Evolutionary conservation across 2,329 filamentous ascomycete genomes (phyloP).

Genomic region (Alternaria triticina): DNA sequence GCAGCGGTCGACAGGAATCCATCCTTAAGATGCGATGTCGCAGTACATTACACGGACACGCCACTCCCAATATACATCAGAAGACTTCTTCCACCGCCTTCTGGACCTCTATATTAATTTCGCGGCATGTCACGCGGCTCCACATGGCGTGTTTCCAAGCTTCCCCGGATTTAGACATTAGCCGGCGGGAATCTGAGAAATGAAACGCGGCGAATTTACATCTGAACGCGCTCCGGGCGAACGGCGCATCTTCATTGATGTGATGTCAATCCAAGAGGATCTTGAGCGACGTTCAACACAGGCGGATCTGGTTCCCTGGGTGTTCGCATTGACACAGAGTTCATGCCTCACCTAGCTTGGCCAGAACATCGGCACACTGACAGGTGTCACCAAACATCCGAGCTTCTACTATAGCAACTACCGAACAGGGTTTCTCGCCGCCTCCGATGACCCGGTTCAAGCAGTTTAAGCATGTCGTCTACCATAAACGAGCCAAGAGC

Average conservation of each 20-base stretch:
- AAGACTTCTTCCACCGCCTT: background rate
- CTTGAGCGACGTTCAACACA: background rate
- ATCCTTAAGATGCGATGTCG: background rate
- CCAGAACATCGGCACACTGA: background rate
- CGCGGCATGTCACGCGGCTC: slow-evolving; percentile 1
- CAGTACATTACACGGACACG: background rate
- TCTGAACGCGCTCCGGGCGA: slow-evolving; percentile 19
- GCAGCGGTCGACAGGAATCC: background rate
- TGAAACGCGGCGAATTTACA: background rate
- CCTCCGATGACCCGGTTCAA: slow-evolving; percentile 25
- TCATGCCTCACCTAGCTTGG: background rate
- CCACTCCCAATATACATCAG: background rate
- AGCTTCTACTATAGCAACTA: background rate
- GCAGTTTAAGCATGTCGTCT: slow-evolving; percentile 26
- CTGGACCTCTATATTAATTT: background rate
- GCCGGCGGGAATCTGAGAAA: slow-evolving; percentile 27
- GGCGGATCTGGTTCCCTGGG: background rate
- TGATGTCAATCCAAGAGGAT: background rate
- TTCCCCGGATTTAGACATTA: slow-evolving; percentile 21
- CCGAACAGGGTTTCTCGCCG: slow-evolving; percentile 5
- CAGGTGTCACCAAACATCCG: background rate
- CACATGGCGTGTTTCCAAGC: slow-evolving; percentile 10
- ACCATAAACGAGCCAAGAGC: slow-evolving; percentile 40
- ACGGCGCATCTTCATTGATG: slow-evolving; percentile 8
- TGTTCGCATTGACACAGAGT: background rate